Percentiles rank a stretch among this genome's conserved stretches.
Conservation (phyloP, 768 basidiomycete genomes). For the Pisolithus microcarpus region DNA sequence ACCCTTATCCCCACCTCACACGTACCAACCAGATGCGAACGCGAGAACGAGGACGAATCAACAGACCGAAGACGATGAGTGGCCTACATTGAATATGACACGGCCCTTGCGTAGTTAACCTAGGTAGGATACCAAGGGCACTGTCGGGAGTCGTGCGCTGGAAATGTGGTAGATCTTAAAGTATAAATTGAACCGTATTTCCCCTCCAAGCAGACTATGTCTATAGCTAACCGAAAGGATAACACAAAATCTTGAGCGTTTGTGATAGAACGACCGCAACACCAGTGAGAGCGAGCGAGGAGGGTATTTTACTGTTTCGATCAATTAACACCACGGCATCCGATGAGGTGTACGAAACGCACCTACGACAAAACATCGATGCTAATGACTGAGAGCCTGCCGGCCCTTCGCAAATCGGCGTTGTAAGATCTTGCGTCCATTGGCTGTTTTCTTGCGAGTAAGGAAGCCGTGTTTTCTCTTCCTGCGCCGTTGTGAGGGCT, state of each 20-base stretch:
- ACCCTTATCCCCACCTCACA: slow-evolving; percentile 52
- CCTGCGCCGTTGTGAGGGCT: slow-evolving; percentile 89
- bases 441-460: slow-evolving; percentile 56
- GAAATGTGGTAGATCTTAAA: not conserved
- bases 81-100: not conserved
- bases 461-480: slow-evolving; percentile 94
- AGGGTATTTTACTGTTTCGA: too few relatives aligned
- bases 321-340: not conserved
- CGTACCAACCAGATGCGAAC: slow-evolving; percentile 26
- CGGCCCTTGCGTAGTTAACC: slow-evolving; percentile 7
- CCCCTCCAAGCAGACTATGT: too few relatives aligned
- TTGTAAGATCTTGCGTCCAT: slow-evolving; percentile 66
- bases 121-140: slow-evolving; percentile 8
- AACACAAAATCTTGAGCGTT: too few relatives aligned
- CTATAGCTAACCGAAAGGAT: too few relatives aligned
- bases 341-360: not conserved
- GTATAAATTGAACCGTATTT: not conserved
- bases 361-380: not conserved
- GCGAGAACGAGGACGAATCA: slow-evolving; percentile 2
- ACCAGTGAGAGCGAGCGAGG: too few relatives aligned
- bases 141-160: slow-evolving; percentile 16
- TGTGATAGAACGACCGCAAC: too few relatives aligned
- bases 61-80: not conserved
- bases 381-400: slow-evolving; percentile 72
- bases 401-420: slow-evolving; percentile 72